A percentile compares a stretch with the other conserved stretches of the same genome.
These are phyloP conservation scores for Canna indica DNA, from an alignment of 176 grass and related monocot species.

Conservation along the genomic window DNA sequence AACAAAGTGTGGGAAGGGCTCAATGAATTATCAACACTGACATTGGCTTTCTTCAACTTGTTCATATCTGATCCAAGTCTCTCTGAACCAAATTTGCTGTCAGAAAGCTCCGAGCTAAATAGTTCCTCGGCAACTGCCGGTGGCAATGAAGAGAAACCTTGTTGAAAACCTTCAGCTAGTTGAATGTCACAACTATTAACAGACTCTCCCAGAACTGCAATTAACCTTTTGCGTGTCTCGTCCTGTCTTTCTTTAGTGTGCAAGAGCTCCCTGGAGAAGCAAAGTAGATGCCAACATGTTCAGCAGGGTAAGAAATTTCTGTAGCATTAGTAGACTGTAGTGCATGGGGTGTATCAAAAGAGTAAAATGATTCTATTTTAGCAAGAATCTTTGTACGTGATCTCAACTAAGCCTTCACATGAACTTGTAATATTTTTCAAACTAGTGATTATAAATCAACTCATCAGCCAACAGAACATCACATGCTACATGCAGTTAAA, in stretches of 20 bases:
- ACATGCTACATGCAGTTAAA: not conserved
- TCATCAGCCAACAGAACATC: not conserved
- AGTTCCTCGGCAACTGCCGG: not conserved
- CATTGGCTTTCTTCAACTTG: conserved; percentile 50
- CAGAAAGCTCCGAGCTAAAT: not conserved
- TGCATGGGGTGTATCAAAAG: too few relatives aligned
- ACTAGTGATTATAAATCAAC: not conserved
- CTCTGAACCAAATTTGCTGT: not conserved
- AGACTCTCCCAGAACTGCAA: not conserved
- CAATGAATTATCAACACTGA: conserved; percentile 72
- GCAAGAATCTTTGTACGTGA: not conserved
- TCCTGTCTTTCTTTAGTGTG: conserved; percentile 5
- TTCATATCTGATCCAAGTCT: conserved; percentile 48
- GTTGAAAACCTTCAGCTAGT: conserved; percentile 9
- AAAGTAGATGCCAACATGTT: not conserved
- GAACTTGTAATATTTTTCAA: not conserved
- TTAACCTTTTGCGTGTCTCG: conserved; percentile 1
- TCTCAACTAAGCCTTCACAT: not conserved
- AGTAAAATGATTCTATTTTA: not conserved
- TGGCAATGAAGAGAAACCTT: conserved; percentile 8
- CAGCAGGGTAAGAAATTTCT: too few relatives aligned
- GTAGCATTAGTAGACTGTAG: too few relatives aligned
- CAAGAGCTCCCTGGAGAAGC: conserved; percentile 4
- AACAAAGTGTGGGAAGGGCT: conserved; percentile 76
- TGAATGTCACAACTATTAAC: conserved; percentile 4